Conservation (phyloP, 2,329 filamentous ascomycete species). For the Rutstroemia sp. region DNA sequence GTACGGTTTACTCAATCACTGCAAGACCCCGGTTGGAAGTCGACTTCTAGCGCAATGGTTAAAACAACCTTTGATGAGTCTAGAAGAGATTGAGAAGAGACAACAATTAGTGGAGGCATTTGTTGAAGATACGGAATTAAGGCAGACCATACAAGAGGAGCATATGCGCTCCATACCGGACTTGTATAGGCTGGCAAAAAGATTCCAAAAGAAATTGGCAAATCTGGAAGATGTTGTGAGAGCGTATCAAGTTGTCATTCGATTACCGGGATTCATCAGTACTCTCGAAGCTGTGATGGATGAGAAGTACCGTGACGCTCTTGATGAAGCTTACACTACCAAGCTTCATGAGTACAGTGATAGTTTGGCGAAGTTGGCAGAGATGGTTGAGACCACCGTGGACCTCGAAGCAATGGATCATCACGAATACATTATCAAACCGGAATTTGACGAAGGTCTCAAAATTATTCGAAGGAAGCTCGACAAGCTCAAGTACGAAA, state of each 20-base stretch:
- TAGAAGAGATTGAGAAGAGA: constrained; percentile 78
- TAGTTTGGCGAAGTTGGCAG: constrained; percentile 76
- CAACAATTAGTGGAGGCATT: constrained; percentile 96
- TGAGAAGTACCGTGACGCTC: constrained; percentile 78
- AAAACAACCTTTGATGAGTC: constrained; percentile 93
- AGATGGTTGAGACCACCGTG: constrained; percentile 98
- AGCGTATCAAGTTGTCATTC: constrained; percentile 89
- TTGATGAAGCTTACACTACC: constrained; percentile 80
- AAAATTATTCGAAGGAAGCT: constrained; percentile 86
- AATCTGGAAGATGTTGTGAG: constrained; percentile 93
- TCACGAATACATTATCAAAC: constrained; percentile 98
- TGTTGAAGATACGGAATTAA: constrained; percentile 81
- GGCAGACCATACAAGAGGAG: constrained; percentile 95
- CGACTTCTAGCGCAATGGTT: constrained; percentile 90
- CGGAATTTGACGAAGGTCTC: constrained; percentile 88
- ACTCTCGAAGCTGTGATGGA: constrained; percentile 94
- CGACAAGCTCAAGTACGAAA: constrained; percentile 73
- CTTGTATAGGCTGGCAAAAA: constrained; percentile 86
- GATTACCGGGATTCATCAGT: constrained; percentile 80
- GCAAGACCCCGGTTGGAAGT: constrained; percentile 92
- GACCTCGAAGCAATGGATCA: constrained; percentile 92
- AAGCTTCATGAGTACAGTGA: constrained; percentile 72
- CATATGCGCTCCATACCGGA: constrained; percentile 91
- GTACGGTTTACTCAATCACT: constrained; percentile 90
- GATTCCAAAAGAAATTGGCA: constrained; percentile 85